Base-by-base conservation (phyloP, 352 stramenopile species). In the Phytophthora fragariae region DNA sequence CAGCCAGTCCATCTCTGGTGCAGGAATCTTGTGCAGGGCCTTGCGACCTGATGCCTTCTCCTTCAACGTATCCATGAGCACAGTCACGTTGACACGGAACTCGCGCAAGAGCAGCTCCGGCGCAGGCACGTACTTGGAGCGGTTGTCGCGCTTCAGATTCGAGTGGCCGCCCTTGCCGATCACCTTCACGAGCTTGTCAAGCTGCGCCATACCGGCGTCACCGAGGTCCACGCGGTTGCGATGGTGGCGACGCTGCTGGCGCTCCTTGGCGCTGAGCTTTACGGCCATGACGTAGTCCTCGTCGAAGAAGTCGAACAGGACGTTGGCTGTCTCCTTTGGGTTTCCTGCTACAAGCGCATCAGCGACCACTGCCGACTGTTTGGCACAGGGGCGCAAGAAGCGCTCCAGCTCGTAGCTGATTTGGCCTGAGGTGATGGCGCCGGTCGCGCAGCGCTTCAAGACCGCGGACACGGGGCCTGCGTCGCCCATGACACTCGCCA, bases 221-320 rank as follows among this genome's bases (percentile, higher is more conserved):
- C 83, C 85, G 1, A 94, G 65, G 59, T 94, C 87, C 5, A 94
- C 81, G 56, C 87, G 87, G 52, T 94, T 90, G 56, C 85, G 88
- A 58, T 70, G 68, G 55, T 88, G 83, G n/a, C 77, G 74, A n/a
- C 72, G 79, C 44, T 83, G 75, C 55, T 85, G 79, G 17, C 86
- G 86, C 58, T 91, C 75, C 72, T 92, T 91, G 24, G 82, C 72
- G n/a, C 69, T 84, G 14, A 65, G 33, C 72, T 92, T 92, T 21
- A 94, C 87, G 5, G 82, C 81, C 15, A 79, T 67, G 1, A 94
- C 62, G 49, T 85, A 92, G 8, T 90, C 71, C 24, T 92, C 82
- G 57, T 92, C 70, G 47, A 92, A 88, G 62, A 92, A 92, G 49
- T 76, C 77, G 29, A 94, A 92, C 19, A 93, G 61, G 47, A 79